Conservation (phyloP, 2,329 filamentous ascomycete genomes). For the Alternaria sp. region DNA sequence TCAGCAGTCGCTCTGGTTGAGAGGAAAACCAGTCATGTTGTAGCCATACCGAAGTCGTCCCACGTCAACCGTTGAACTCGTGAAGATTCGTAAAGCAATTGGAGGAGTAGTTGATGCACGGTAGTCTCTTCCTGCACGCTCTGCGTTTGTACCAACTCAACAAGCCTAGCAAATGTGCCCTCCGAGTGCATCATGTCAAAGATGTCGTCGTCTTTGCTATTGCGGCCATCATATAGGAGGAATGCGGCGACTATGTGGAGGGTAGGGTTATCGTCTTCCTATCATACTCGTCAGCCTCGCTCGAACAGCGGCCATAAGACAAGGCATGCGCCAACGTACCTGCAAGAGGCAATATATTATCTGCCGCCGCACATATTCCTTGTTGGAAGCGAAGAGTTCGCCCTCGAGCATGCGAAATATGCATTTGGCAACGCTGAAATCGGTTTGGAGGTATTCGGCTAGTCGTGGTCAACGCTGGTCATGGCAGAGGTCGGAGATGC, state of each 20-base stretch:
- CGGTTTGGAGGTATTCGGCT: constrained; percentile 75
- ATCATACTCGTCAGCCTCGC: constrained; percentile 33
- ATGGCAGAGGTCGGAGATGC: constrained; percentile 3
- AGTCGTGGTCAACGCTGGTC: constrained; percentile 30
- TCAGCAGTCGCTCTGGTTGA: neutral
- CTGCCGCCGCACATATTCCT: constrained; percentile 88
- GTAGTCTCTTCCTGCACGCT: constrained; percentile 68
- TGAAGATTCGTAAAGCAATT: constrained; percentile 95
- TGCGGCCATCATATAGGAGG: constrained; percentile 83
- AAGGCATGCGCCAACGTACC: constrained; percentile 49
- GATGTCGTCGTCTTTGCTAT: constrained; percentile 74
- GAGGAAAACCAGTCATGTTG: neutral
- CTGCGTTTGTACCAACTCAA: constrained; percentile 77
- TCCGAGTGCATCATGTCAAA: constrained; percentile 90
- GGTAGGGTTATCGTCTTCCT: constrained; percentile 84
- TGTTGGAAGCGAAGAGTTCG: constrained; percentile 73
- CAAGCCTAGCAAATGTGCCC: constrained; percentile 79
- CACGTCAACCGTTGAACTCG: constrained; percentile 81
- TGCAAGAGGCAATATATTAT: constrained; percentile 87
- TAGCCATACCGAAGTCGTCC: constrained; percentile 74
- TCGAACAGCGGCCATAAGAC: neutral
- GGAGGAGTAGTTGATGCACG: constrained; percentile 80
- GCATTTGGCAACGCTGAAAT: constrained; percentile 81
- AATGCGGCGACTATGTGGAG: constrained; percentile 84
- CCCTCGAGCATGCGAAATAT: constrained; percentile 79